Evolutionary conservation across 2,329 filamentous ascomycete species (phyloP), one percentile per base, ranked within the genome.

Genomic region (Pleoardoris graminearum): DNA sequence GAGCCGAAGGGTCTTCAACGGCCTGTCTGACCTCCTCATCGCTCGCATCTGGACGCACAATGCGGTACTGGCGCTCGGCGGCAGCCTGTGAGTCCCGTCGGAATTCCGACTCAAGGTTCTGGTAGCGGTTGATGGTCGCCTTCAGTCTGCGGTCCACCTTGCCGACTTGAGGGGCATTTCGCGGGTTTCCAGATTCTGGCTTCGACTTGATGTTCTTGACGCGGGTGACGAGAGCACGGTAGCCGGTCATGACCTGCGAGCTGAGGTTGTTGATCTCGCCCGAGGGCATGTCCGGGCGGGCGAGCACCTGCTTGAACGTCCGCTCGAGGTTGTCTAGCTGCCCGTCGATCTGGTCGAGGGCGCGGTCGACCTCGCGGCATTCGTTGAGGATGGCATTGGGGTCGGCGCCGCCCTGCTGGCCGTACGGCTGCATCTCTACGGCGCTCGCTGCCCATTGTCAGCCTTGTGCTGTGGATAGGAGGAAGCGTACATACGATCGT

Each of bases 61-160:
- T 97, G 53, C 89, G 84, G 76, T 95, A 96, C 72, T 97, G 91
- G 50, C 94, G 85, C 60, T 86, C 88, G 77, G 95, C 89, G 75
- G 95, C 90, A 44, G 91, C 88, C 71, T 90, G 83, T 27, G 90
- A 85, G 62, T 88, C 86, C 75, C 89, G 88, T 69, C 88, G 85
- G 81, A 92, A 96, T 19, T 86, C 82, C 1, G 84, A 84, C 75
- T 97, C 92, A 50, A 90, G 80, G 60, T 85, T 82, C 75, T 94
- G 90, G 79, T 92, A 97, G 56, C 85, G 79, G 62, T 89, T 84
- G 72, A 96, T 93, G 54, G 90, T 89, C 38, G 82, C 79, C 78
- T 93, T 92, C 62, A 97, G 81, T 51, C 87, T 84, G 47, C 88
- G 84, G 72, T 95, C 90, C 39, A 94, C 84, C 52, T 87, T 86